Percentiles rank a stretch among this genome's conserved stretches.
These are phyloP conservation scores for Ambrosiella beaveri DNA, from an alignment of 2,329 filamentous ascomycete species.

Conservation along the genomic window DNA sequence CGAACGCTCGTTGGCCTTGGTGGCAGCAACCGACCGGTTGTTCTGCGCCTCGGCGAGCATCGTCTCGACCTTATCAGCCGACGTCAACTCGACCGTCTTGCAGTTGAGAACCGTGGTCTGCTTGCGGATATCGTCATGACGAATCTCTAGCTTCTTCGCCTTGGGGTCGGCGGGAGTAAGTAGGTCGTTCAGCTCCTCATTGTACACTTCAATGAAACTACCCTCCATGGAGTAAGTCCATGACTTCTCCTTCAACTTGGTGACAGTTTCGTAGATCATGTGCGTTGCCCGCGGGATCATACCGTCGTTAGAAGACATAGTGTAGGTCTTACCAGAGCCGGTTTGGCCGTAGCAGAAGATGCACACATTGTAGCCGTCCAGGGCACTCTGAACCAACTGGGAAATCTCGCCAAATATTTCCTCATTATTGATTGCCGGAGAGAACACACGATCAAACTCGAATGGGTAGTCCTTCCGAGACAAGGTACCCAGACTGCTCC, in stretches of 20 bases:
- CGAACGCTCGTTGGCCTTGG: conserved; percentile 91
- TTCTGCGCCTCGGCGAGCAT: conserved; percentile 67
- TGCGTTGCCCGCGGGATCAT: conserved; percentile 90
- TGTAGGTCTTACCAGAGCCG: conserved; percentile 89
- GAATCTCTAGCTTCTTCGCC: conserved; percentile 70
- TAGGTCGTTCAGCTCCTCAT: conserved; percentile 87
- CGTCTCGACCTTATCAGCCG: conserved; percentile 58
- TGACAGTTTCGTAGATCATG: conserved; percentile 84
- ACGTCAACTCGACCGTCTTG: conserved; percentile 59
- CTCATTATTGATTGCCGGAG: conserved; percentile 56
- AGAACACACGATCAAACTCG: conserved; percentile 85
- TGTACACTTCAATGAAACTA: conserved; percentile 94
- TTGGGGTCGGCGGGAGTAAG: conserved; percentile 42
- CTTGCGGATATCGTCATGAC: conserved; percentile 66
- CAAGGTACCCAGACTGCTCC: conserved; percentile 58
- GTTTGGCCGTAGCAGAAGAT: conserved; percentile 99
- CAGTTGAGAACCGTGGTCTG: conserved; percentile 71
- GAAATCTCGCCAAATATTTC: conserved; percentile 94
- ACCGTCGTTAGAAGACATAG: conserved; percentile 79
- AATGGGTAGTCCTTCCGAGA: conserved; percentile 69
- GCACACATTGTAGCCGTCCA: conserved; percentile 96
- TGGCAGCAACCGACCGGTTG: conserved; percentile 85
- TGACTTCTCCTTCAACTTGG: conserved; percentile 68
- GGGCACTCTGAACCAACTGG: conserved; percentile 84
- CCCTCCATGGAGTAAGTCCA: conserved; percentile 93